Percentiles rank a stretch among this genome's conserved stretches.
Evolutionary conservation across 1,139 yeast species (phyloP).

Genomic region (Candida albicans): DNA sequence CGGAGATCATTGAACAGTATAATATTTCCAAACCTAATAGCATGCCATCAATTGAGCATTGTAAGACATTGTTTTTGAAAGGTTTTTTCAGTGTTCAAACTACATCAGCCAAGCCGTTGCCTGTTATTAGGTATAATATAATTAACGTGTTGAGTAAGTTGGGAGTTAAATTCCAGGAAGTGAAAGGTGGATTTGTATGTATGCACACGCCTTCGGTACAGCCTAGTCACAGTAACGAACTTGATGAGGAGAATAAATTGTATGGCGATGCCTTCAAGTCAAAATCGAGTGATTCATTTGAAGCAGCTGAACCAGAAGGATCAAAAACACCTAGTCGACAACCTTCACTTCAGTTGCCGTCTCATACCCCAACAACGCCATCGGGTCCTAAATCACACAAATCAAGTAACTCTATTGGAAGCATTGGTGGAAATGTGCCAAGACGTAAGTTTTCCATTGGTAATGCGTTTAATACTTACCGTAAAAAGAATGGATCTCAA

Average conservation of each 20-base stretch:
- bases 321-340: slow-evolving; percentile 38
- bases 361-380: slow-evolving; percentile 23
- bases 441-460: slow-evolving; percentile 67
- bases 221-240: slow-evolving; percentile 12
- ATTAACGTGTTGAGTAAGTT: slow-evolving; percentile 74
- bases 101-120: slow-evolving; percentile 89
- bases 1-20: slow-evolving; percentile 65
- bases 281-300: slow-evolving; percentile 32
- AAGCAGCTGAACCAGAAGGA: slow-evolving; percentile 17
- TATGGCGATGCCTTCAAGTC: slow-evolving; percentile 48
- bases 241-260: slow-evolving; percentile 35
- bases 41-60: slow-evolving; percentile 94
- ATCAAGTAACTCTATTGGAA: slow-evolving; percentile 22
- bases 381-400: slow-evolving; percentile 19
- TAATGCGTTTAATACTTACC: slow-evolving; percentile 46
- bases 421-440: slow-evolving; percentile 28
- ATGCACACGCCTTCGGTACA: slow-evolving; percentile 59
- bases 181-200: slow-evolving; percentile 92
- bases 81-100: slow-evolving; percentile 96
- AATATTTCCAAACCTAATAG: slow-evolving; percentile 70
- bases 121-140: slow-evolving; percentile 83
- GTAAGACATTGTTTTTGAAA: slow-evolving; percentile 86
- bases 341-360: slow-evolving; percentile 37
- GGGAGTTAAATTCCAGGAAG: slow-evolving; percentile 84
- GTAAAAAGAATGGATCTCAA: slow-evolving; percentile 50